Percentiles rank a stretch among this genome's conserved stretches.
These are phyloP conservation scores for Hyaloscypha variabilis DNA, from an alignment of 495 filamentous ascomycete species.

Conservation along the genomic window DNA sequence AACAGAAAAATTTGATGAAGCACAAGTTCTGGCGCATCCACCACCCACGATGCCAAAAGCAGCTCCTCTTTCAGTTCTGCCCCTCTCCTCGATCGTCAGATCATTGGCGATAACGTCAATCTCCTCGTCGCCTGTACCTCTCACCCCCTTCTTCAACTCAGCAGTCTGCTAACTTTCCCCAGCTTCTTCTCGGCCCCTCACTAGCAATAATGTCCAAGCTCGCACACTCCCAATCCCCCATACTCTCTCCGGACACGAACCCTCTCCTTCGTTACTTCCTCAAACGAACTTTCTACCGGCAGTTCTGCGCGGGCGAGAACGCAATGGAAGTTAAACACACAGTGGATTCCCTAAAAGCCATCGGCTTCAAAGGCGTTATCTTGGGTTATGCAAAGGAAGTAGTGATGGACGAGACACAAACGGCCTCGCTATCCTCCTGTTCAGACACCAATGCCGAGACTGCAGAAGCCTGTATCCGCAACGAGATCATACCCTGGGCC, in stretches of 20 bases:
- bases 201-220: conserved; percentile 69
- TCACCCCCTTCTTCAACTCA: neutral
- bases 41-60: conserved; percentile 22
- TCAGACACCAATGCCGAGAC: conserved; percentile 32
- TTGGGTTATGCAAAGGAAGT: conserved; percentile 78
- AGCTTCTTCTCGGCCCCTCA: conserved; percentile 67
- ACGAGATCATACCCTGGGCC: conserved; percentile 73
- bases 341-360: conserved; percentile 57
- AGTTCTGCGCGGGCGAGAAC: conserved; percentile 82
- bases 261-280: conserved; percentile 58
- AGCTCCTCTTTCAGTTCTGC: conserved; percentile 70
- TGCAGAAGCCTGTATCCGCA: conserved; percentile 47
- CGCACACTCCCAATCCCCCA: conserved; percentile 64
- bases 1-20: conserved; percentile 10
- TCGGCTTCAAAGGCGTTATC: conserved; percentile 79
- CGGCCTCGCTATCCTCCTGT: conserved; percentile 37
- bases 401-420: conserved; percentile 57
- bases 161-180: conserved; percentile 6
- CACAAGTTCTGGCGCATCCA: neutral
- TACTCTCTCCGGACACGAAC: conserved; percentile 61
- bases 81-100: conserved; percentile 72
- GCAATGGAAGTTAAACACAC: conserved; percentile 60
- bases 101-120: conserved; percentile 78
- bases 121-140: conserved; percentile 65
- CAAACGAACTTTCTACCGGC: conserved; percentile 79